These are phyloP conservation scores for Metschnikowia cerradonensis DNA, from an alignment of 805 yeast genomes.

Conservation along the genomic window DNA sequence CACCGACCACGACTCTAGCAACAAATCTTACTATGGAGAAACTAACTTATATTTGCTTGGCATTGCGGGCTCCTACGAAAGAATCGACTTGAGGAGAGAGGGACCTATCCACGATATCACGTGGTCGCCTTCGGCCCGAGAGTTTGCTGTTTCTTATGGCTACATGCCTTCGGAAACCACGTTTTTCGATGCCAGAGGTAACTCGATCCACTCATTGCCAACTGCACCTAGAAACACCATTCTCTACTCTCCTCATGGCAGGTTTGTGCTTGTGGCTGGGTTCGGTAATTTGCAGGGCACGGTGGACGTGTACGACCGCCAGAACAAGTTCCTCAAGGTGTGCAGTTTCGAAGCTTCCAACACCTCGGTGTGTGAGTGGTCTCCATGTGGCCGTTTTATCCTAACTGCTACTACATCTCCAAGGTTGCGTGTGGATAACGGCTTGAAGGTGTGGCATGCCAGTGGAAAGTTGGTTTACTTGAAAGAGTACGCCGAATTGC, in stretches of 20 bases:
- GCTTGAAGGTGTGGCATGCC: constrained; percentile 90
- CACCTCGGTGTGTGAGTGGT: constrained; percentile 96
- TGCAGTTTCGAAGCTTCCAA: constrained; percentile 86
- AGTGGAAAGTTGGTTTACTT: constrained; percentile 75
- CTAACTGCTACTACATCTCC: constrained; percentile 97
- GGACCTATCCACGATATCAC: constrained; percentile 97
- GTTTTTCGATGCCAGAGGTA: constrained; percentile 92
- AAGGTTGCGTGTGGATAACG: constrained; percentile 93
- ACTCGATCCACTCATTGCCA: constrained; percentile 75
- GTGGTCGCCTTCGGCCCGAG: constrained; percentile 95
- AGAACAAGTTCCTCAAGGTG: constrained; percentile 74
- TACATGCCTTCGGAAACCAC: constrained; percentile 96
- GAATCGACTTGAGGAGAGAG: constrained; percentile 82
- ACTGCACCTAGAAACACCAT: constrained; percentile 87
- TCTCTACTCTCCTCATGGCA: constrained; percentile 89
- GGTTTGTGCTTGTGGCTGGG: constrained; percentile 89
- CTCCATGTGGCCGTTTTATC: constrained; percentile 92
- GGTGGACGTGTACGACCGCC: constrained; percentile 91
- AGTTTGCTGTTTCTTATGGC: constrained; percentile 96
- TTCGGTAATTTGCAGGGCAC: constrained; percentile 97
- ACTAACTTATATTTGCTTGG: constrained; percentile 87
- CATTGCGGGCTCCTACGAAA: constrained; percentile 86
- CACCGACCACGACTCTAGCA: constrained; percentile 92
- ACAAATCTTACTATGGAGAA: constrained; percentile 95
- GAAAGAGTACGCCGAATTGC: constrained; percentile 78